These are phyloP conservation scores for Colletotrichum tamarilloi DNA, from an alignment of 2,329 filamentous ascomycete species.

Conservation along the genomic window DNA sequence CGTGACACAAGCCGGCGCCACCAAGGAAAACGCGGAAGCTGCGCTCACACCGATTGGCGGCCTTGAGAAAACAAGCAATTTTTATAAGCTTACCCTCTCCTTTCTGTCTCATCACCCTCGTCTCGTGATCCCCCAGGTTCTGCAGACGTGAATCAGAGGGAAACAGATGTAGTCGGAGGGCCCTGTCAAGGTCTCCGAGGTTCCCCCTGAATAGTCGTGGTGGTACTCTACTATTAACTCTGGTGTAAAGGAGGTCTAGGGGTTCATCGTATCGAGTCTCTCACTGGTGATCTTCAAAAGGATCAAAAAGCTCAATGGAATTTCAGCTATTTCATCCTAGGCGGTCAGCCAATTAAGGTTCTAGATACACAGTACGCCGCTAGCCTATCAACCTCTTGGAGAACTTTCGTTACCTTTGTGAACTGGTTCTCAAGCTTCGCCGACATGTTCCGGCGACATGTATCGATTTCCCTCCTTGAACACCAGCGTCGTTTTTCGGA, in stretches of 20 bases:
- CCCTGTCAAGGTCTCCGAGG: background rate
- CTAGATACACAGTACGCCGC: no score
- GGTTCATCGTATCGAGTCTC: background rate
- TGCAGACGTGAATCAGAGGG: background rate
- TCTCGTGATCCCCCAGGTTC: background rate
- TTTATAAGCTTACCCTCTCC: constrained; percentile 13
- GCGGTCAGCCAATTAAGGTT: background rate
- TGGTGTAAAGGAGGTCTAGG: background rate
- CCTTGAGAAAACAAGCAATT: constrained; percentile 17
- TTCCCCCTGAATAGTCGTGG: background rate
- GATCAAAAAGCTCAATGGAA: background rate
- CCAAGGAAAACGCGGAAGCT: background rate
- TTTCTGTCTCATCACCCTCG: constrained; percentile 4
- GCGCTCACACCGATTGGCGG: constrained; percentile 11
- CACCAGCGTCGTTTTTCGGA: constrained; percentile 25
- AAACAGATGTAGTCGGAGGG: background rate
- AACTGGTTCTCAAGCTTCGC: constrained; percentile 15
- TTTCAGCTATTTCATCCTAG: background rate
- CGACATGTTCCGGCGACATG: constrained; percentile 31
- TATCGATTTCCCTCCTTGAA: constrained; percentile 13
- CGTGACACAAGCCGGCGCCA: constrained; percentile 11
- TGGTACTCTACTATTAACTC: background rate
- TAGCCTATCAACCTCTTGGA: background rate
- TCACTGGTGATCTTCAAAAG: background rate
- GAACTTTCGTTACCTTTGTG: background rate